phyloP scores from a whole-genome alignment of 331 rosid species.

The Pyrus hybrid region DNA sequence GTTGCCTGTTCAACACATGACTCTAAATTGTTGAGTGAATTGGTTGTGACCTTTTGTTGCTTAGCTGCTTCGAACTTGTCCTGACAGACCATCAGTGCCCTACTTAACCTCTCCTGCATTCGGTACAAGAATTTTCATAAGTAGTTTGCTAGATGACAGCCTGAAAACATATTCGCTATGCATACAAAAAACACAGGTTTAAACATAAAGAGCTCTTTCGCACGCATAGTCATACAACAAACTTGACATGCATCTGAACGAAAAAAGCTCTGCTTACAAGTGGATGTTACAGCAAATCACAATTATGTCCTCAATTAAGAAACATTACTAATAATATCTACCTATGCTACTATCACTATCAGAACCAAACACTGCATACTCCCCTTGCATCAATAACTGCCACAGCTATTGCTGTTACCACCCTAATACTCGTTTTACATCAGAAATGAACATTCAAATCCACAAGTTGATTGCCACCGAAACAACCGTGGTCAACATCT shows the following conservation, averaged over 20 bases:
- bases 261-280: not conserved
- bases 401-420: too few species aligned
- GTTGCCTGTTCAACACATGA: constrained; percentile 74
- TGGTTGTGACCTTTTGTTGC: constrained; percentile 42
- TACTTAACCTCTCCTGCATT: constrained; percentile 74
- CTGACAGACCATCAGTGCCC: constrained; percentile 91
- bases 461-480: too few species aligned
- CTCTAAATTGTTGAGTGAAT: constrained; percentile 50
- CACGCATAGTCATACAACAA: not conserved
- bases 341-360: too few species aligned
- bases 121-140: not conserved
- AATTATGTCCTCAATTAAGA: not conserved
- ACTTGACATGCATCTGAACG: not conserved
- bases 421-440: too few species aligned
- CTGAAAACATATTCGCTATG: not conserved
- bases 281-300: not conserved
- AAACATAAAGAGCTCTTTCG: too few species aligned
- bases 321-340: too few species aligned
- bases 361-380: too few species aligned
- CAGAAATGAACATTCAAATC: too few species aligned
- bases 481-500: too few species aligned
- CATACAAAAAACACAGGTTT: not conserved
- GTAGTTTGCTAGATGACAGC: not conserved
- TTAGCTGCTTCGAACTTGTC: constrained; percentile 78
- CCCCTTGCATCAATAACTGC: too few species aligned